phyloP scores from a whole-genome alignment of 2,329 filamentous ascomycete species.

The Basipetospora chlamydospora region DNA sequence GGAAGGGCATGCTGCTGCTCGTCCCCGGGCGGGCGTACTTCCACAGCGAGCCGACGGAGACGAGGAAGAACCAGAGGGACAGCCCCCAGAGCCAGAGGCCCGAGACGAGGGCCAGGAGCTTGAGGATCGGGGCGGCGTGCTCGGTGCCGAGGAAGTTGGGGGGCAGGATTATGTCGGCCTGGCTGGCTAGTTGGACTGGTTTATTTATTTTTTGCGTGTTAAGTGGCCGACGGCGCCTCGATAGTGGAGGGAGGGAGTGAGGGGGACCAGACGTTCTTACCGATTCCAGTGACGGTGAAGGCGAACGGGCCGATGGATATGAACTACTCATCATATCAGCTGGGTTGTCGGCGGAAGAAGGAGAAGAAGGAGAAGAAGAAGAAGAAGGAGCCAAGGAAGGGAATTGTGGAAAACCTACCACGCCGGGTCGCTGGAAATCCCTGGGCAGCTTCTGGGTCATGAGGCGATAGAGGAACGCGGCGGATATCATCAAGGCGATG shows the following conservation, averaged over 20 bases:
- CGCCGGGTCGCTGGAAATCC: slow-evolving; percentile 62
- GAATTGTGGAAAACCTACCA: slow-evolving; percentile 21
- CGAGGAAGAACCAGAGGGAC: slow-evolving; percentile 73
- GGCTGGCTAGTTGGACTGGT: slow-evolving; percentile 27
- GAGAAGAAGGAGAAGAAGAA: too few relatives aligned
- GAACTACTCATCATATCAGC: slow-evolving; percentile 31
- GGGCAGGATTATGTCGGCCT: slow-evolving; percentile 27
- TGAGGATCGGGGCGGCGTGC: slow-evolving; percentile 28
- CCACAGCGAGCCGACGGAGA: slow-evolving; percentile 62
- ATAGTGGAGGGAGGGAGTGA: background rate
- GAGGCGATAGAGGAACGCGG: slow-evolving; percentile 69
- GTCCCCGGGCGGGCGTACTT: slow-evolving; percentile 37
- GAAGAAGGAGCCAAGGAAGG: background rate
- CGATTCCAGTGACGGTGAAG: slow-evolving; percentile 33
- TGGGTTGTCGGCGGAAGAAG: too few relatives aligned
- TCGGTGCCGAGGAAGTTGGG: slow-evolving; percentile 24
- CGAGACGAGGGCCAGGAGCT: slow-evolving; percentile 40
- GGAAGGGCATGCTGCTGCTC: slow-evolving; percentile 51
- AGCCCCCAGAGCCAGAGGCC: slow-evolving; percentile 72
- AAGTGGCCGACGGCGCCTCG: too few relatives aligned
- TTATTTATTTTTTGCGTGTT: slow-evolving; percentile 6
- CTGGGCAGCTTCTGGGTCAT: slow-evolving; percentile 78
- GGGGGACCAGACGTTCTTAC: slow-evolving; percentile 12
- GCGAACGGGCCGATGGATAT: slow-evolving; percentile 67
- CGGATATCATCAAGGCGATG: slow-evolving; percentile 62